Conservation (phyloP, 306 rosid genomes). For the Medicago lupulina region DNA sequence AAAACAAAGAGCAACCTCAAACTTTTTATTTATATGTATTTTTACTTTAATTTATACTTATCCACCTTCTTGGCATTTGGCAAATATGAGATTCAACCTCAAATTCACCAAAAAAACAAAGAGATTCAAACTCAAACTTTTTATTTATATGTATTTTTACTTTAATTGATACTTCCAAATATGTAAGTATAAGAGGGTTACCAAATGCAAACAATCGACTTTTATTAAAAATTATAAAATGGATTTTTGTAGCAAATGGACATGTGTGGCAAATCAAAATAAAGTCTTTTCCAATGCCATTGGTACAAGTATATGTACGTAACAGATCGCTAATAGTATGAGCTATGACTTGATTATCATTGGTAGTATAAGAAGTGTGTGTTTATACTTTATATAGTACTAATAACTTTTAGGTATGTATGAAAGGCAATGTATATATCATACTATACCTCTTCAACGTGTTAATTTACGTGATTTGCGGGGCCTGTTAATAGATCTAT, state of each 20-base stretch:
- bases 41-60: background rate
- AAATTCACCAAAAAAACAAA: background rate
- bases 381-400: background rate
- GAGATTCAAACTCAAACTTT: background rate
- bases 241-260: conserved; percentile 16
- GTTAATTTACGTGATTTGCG: conserved; percentile 30
- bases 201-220: background rate
- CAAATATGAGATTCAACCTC: background rate
- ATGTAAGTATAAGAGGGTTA: background rate
- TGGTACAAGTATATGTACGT: conserved; percentile 26
- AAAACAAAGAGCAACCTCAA: background rate
- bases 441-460: conserved; percentile 3
- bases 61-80: background rate
- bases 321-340: background rate
- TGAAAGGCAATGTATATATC: conserved; percentile 25
- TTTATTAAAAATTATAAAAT: conserved; percentile 2
- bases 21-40: background rate
- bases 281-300: conserved; percentile 15
- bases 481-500: conserved; percentile 37
- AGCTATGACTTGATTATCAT: conserved; percentile 11
- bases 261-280: conserved; percentile 27
- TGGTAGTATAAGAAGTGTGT: background rate
- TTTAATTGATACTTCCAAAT: background rate
- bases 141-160: background rate
- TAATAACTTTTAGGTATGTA: conserved; percentile 29